Evolutionary conservation across 768 basidiomycete genomes (phyloP).

Genomic region (Obba rivulosa): DNA sequence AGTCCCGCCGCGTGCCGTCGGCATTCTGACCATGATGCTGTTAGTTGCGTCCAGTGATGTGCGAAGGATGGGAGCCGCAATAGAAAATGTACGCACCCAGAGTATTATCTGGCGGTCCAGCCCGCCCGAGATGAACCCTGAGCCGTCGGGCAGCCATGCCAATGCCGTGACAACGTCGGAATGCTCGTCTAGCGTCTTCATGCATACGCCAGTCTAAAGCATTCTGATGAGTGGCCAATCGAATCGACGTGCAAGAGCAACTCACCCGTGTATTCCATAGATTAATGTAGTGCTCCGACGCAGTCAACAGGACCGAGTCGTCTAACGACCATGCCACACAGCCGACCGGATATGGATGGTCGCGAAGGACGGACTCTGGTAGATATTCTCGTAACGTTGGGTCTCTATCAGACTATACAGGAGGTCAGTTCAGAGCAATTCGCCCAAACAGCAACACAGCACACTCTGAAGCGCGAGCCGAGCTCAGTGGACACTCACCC

Average conservation of each 20-base stretch:
- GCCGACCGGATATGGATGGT: constrained; percentile 75
- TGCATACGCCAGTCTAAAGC: constrained; percentile 65
- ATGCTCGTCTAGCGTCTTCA: constrained; percentile 65
- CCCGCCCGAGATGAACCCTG: constrained; percentile 85
- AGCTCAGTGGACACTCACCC: constrained; percentile 43
- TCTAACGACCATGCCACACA: constrained; percentile 93
- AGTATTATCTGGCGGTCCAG: constrained; percentile 79
- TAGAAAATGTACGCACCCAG: constrained; percentile 54
- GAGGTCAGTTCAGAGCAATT: constrained; percentile 12
- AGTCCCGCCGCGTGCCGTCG: constrained; percentile 65
- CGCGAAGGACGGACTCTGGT: constrained; percentile 55
- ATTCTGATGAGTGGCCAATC: neutral
- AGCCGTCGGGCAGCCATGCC: constrained; percentile 83
- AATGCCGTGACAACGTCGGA: constrained; percentile 81
- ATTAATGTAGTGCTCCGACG: constrained; percentile 75
- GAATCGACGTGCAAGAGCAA: constrained; percentile 6
- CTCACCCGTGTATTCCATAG: constrained; percentile 87
- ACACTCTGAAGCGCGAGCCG: neutral
- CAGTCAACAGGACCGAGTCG: constrained; percentile 76
- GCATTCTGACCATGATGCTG: constrained; percentile 47
- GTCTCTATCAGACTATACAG: constrained; percentile 37
- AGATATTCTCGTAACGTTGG: constrained; percentile 54
- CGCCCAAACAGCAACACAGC: neutral
- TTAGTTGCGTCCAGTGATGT: neutral
- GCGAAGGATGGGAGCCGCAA: neutral